Conservation (phyloP, 192 early-diverging fungal genomes). For the Rhizoclosmatium sp. region DNA sequence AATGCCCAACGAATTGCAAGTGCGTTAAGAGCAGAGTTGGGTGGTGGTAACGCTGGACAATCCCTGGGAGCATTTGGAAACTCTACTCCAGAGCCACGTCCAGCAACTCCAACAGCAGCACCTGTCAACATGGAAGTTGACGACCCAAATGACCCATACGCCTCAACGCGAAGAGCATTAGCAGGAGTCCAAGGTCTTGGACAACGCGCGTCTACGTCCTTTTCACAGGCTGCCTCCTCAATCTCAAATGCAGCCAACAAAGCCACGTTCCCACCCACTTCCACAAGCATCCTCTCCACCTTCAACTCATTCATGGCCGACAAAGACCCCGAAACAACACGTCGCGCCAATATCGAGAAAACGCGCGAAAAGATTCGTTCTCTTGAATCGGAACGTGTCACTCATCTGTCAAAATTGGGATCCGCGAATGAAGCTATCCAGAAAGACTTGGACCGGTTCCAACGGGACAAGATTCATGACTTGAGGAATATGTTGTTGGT, state of each 20-base stretch:
- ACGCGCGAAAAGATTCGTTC: constrained; percentile 80
- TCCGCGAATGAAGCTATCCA: constrained; percentile 84
- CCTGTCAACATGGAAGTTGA: constrained; percentile 4
- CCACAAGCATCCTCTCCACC: constrained; percentile 56
- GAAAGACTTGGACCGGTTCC: constrained; percentile 91
- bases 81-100: neutral
- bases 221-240: constrained; percentile 1
- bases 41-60: neutral
- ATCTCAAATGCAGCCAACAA: neutral
- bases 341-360: constrained; percentile 87
- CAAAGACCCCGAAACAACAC: constrained; percentile 88
- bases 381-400: constrained; percentile 82
- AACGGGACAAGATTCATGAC: constrained; percentile 90
- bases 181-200: neutral
- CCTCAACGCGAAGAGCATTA: constrained; percentile 9
- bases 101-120: constrained; percentile 9
- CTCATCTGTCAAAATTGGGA: constrained; percentile 74
- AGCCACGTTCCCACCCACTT: constrained; percentile 5
- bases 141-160: constrained; percentile 40
- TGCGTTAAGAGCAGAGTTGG: constrained; percentile 33
- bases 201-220: neutral
- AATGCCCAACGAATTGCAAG: constrained; percentile 81
- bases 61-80: neutral
- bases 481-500: constrained; percentile 81
- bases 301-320: constrained; percentile 85